Base-by-base conservation (phyloP, 2,329 filamentous ascomycete genomes). In the Scleromitrula shiraiana region DNA sequence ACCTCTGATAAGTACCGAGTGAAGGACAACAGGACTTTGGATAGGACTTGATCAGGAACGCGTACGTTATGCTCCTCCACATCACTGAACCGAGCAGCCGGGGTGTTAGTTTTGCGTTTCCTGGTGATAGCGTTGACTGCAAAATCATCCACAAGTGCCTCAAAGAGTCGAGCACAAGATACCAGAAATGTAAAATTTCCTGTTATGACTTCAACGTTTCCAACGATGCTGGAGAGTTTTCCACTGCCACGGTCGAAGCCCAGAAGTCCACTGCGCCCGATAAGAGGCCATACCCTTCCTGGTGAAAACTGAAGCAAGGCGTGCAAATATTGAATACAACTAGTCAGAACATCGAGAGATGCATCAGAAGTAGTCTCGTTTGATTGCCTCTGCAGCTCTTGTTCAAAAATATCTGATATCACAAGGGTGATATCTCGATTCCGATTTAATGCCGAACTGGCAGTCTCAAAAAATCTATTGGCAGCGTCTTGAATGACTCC, bases 201-300 rank as follows among this genome's bases (percentile, higher is more conserved):
- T 4, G 77, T 75, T 2, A 85, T 79, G 49, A 95, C 76, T 61
- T 98, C 93, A 3, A 89, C 78, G 20, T 80, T 83, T n/a, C 86
- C 86, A 2, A 94, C 78, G 43, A 97, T 82, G 41, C 80, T 80
- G 32, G 83, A 79, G 52, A 98, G 75, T 52, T 85, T 82, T 9
- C 88, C 87, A 12, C 37, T 82, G 53, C 82, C 83, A 8, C 86
- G 82, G 56, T 88, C 83, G 5, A 82, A 78, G 56, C 85, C 85
- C 38, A 98, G 73, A 15, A 98, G 71, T 53, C 83, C 80, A 64
- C 88, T 94, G 49, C 88, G 81, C 3, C 83, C 80, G 59, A 98
- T 76, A 63, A 91, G 87, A 3, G 91, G 89, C 90, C 93, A 97
- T 5, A 95, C 82, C 51, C 90, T 77, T 49, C 85, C 85, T 0